A percentile compares a stretch with the other conserved stretches of the same genome.
Conservation (phyloP, 805 yeast species). For the Candida xyloterini region DNA sequence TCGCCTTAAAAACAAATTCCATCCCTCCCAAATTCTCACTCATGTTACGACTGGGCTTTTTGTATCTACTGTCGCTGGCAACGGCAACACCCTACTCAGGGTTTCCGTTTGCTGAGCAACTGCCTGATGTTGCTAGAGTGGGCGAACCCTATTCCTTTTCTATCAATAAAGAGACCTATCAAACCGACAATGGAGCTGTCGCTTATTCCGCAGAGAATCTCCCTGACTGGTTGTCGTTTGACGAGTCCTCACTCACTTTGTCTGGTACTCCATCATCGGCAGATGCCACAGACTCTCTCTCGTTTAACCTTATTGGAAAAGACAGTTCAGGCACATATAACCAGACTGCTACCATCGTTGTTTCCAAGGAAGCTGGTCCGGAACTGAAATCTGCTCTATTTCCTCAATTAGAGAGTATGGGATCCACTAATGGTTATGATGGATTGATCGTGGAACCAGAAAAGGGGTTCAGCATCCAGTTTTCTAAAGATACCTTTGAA, state of each 20-base stretch:
- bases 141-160: slow-evolving; percentile 60
- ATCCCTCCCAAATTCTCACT: slow-evolving; percentile 10
- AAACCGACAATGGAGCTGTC: slow-evolving; percentile 43
- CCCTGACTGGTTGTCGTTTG: slow-evolving; percentile 82
- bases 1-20: slow-evolving; percentile 6
- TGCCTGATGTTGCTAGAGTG: slow-evolving; percentile 83
- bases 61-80: slow-evolving; percentile 7
- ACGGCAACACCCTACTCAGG: slow-evolving; percentile 55
- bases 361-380: slow-evolving; percentile 58
- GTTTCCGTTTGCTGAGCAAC: slow-evolving; percentile 78
- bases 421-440: slow-evolving; percentile 71
- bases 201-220: slow-evolving; percentile 53
- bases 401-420: slow-evolving; percentile 56
- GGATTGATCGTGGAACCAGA: slow-evolving; percentile 76
- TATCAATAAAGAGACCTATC: slow-evolving; percentile 68
- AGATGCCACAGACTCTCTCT: slow-evolving; percentile 44
- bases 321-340: slow-evolving; percentile 56
- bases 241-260: slow-evolving; percentile 54
- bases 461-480: slow-evolving; percentile 59
- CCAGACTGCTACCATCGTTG: slow-evolving; percentile 54
- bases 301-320: slow-evolving; percentile 58
- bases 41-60: slow-evolving; percentile 9
- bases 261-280: slow-evolving; percentile 60
- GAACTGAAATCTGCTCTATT: slow-evolving; percentile 41
- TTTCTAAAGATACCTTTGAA: slow-evolving; percentile 59